Percentiles rank a stretch among this genome's conserved stretches.
These are phyloP conservation scores for Aspergillus sp. DNA, from an alignment of 2,329 filamentous ascomycete species.

Conservation along the genomic window DNA sequence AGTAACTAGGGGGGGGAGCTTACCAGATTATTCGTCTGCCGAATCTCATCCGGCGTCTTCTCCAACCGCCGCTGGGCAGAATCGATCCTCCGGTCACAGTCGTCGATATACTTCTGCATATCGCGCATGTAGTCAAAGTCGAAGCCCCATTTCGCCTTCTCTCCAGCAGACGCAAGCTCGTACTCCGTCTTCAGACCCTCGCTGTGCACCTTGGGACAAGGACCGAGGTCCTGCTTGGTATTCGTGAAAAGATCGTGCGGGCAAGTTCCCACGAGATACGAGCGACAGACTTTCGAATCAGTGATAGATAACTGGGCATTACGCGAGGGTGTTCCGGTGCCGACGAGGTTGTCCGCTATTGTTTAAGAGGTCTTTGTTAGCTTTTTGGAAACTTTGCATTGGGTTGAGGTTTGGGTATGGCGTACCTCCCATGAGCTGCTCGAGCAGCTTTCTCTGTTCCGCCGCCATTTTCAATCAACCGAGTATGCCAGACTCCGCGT, in stretches of 20 bases:
- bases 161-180: slow-evolving; percentile 61
- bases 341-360: slow-evolving; percentile 63
- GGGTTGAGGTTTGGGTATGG: not conserved
- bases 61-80: slow-evolving; percentile 81
- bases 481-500: not conserved
- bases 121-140: slow-evolving; percentile 96
- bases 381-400: slow-evolving; percentile 5
- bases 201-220: slow-evolving; percentile 80
- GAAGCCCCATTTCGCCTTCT: slow-evolving; percentile 76
- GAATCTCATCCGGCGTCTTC: slow-evolving; percentile 96
- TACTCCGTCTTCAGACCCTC: slow-evolving; percentile 87
- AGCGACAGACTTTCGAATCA: slow-evolving; percentile 90
- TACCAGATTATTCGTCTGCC: slow-evolving; percentile 82
- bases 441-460: slow-evolving; percentile 96
- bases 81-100: slow-evolving; percentile 92
- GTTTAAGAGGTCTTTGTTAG: slow-evolving; percentile 19
- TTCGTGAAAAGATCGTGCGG: slow-evolving; percentile 99
- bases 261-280: slow-evolving; percentile 87
- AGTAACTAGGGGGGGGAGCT: slow-evolving; percentile 5
- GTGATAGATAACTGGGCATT: slow-evolving; percentile 78
- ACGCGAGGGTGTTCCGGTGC: slow-evolving; percentile 64
- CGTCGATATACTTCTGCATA: slow-evolving; percentile 92
- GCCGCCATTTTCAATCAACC: slow-evolving; percentile 62
- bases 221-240: slow-evolving; percentile 93
- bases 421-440: slow-evolving; percentile 69